phyloP scores from a whole-genome alignment of 768 basidiomycete genomes.

The Xerocomellus intermedius region DNA sequence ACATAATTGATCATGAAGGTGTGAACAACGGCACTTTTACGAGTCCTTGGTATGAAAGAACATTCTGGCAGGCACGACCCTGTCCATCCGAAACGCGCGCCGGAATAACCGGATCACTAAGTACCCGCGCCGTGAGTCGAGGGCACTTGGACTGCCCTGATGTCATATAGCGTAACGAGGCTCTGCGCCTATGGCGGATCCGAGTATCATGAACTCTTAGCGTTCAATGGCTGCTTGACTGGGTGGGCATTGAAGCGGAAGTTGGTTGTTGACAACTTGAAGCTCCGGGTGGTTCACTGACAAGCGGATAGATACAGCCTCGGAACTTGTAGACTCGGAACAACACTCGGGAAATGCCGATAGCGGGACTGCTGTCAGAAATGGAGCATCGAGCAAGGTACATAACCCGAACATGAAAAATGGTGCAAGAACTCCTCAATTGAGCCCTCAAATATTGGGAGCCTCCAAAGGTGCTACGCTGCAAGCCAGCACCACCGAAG shows the following conservation, averaged over 20 bases:
- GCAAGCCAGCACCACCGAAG: background rate
- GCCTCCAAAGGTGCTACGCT: background rate
- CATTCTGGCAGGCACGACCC: background rate
- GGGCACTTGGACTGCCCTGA: background rate
- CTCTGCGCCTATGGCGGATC: too few species aligned
- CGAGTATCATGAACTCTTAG: too few species aligned
- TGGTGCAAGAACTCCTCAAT: too few species aligned
- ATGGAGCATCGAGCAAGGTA: too few species aligned
- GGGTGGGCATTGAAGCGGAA: background rate
- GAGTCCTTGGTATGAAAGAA: background rate
- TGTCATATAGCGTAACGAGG: background rate
- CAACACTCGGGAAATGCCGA: background rate
- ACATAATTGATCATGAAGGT: background rate
- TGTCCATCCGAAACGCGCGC: background rate
- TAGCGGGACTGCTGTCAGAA: too few species aligned
- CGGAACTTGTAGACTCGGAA: background rate
- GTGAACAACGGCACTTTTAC: background rate
- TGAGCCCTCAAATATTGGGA: background rate
- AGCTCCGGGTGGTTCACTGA: background rate
- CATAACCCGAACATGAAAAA: too few species aligned
- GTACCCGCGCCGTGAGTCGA: background rate
- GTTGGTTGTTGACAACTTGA: constrained; percentile 1
- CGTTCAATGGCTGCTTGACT: too few species aligned
- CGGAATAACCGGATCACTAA: background rate
- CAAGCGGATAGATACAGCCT: too few species aligned